phyloP scores from a whole-genome alignment of 371 early-diverging fungal species.

The Rhizopus delemar region DNA sequence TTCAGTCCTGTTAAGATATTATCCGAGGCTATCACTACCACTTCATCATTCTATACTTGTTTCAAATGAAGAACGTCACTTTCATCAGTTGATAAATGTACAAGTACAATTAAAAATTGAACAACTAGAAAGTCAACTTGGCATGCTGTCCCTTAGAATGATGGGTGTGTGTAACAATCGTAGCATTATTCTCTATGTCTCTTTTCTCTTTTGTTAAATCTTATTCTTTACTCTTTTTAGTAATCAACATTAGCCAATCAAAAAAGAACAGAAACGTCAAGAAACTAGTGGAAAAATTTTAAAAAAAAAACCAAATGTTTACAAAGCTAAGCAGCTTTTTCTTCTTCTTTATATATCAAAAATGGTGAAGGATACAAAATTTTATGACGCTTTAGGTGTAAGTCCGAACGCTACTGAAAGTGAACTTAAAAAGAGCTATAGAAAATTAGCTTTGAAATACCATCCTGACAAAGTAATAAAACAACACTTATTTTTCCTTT shows the following conservation, averaged over 20 bases:
- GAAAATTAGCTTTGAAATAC: slow-evolving; percentile 88
- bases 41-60: no score
- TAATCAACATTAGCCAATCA: slow-evolving; percentile 14
- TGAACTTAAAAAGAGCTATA: slow-evolving; percentile 91
- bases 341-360: slow-evolving; percentile 8
- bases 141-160: no score
- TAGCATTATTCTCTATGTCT: no score
- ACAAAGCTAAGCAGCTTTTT: neutral
- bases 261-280: neutral
- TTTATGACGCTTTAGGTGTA: slow-evolving; percentile 92
- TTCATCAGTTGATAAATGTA: no score
- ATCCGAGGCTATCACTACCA: no score
- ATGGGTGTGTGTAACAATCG: no score
- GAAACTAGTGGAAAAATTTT: neutral
- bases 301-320: neutral
- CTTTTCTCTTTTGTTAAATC: no score
- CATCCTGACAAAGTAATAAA: slow-evolving; percentile 89
- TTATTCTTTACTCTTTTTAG: neutral
- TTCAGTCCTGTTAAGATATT: no score
- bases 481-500: neutral
- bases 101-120: no score
- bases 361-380: slow-evolving; percentile 85
- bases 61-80: no score
- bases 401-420: slow-evolving; percentile 76
- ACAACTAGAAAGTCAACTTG: no score